Conservation (phyloP, 768 basidiomycete species). For the Lanmaoa rubissima region DNA sequence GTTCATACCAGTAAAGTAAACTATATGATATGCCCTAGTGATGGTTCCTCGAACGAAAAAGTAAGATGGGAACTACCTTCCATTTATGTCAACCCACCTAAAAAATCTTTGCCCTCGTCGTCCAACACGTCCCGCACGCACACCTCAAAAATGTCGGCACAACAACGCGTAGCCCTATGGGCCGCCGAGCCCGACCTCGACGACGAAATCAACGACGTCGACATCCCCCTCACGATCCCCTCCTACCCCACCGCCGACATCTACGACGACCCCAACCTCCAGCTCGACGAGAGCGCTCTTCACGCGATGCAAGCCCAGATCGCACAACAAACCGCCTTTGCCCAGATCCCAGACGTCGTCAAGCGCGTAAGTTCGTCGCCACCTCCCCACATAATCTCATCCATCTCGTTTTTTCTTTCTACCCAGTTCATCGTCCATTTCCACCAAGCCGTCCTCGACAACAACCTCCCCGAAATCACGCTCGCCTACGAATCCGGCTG, state of each 20-base stretch:
- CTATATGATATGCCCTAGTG: too few relatives aligned
- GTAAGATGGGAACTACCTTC: constrained; percentile 18
- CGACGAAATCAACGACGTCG: constrained; percentile 69
- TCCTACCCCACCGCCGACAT: constrained; percentile 28
- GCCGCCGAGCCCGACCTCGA: constrained; percentile 78
- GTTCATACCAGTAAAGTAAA: too few relatives aligned
- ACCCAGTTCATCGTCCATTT: constrained; percentile 90
- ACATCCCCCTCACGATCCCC: constrained; percentile 42
- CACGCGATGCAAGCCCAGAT: constrained; percentile 80
- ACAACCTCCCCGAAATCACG: constrained; percentile 89
- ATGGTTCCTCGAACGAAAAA: too few relatives aligned
- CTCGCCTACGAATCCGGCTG: constrained; percentile 95
- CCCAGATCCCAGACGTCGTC: constrained; percentile 84
- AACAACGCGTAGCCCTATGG: constrained; percentile 72
- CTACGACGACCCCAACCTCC: constrained; percentile 44
- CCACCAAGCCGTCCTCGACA: constrained; percentile 87
- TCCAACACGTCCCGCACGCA: background rate
- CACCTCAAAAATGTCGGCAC: constrained; percentile 41
- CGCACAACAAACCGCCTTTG: constrained; percentile 78
- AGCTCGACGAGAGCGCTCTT: constrained; percentile 68
- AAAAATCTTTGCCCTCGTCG: background rate
- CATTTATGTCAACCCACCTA: background rate
- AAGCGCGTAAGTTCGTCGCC: constrained; percentile 61
- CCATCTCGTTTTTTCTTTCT: background rate
- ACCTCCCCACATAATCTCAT: background rate